Evolutionary conservation across 768 basidiomycete genomes (phyloP), one percentile per base, ranked within the genome.

Genomic region (Termitomyces bulborhizus): DNA sequence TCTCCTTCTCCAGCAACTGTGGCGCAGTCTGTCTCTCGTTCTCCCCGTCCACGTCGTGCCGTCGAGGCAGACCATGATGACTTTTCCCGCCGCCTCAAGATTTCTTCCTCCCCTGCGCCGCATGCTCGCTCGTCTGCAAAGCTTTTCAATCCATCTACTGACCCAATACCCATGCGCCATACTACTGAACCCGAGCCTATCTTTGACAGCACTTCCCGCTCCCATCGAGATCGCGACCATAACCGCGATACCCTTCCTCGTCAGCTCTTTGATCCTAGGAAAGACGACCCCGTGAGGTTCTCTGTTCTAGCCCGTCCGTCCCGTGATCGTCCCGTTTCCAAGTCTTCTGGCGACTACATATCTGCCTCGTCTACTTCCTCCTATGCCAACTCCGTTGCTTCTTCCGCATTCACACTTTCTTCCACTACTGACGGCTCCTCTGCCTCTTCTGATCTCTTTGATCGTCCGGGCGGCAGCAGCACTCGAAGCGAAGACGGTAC

Each of bases 211-310:
- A 79, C 73, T 62, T 82, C 84, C 0, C 77, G 37, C 26, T 11
- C 26, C 15, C 43, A 34, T 60, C 69, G 11, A 65, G 68, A 36
- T 50, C 69, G 11, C 61, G 65, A 60, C 12, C 60, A 64, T 53
- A 64, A 65, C 27, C 56, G 68, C 18, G 69, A 69, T 27, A 60
- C 76, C 3, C 68, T 77, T 8, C 58, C 69, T 6, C 72, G 84
- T 41, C 88, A 88, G 57, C 81, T 97, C 0, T 95, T 93, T 55
- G 93, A 98, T 65, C 91, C 90, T 56, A 79, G 90, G 39, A 85
- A 91, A 63, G 90, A 98, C 67, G 92, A 98, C 67, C 93, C 97
- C 0, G 82, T 93, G 32, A 82, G 88, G 11, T 98, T 98, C 70
- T 74, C 82, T 39, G 80, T 85, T 34, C 77, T 83, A 36, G 73